Base-by-base conservation (phyloP, 176 grass and related monocot genomes). In the Hyparrhenia diplandra region DNA sequence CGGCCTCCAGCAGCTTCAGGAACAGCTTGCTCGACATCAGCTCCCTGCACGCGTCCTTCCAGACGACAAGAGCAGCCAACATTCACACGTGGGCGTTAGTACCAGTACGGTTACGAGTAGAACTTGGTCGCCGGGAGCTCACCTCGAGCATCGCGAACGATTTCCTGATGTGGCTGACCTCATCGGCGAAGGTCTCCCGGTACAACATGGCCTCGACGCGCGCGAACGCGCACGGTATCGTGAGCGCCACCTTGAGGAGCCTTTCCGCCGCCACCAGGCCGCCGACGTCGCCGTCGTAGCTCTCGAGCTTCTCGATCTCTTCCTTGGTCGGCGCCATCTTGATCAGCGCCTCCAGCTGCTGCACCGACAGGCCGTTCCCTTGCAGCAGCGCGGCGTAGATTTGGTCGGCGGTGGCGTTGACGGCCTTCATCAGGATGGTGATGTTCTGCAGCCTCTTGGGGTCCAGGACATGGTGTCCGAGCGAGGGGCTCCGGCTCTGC, bases 281-380 rank as follows among this genome's bases (percentile, higher is more conserved):
- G 46, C 54, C 71, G 40, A 83, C 58, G 39, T 89, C 86, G 78
- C 90, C 88, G 57, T 79, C 71, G 72, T 93, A 91, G 71, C 82
- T 69, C 34, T 69, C 68, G 27, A 98, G 83, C 67, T 93, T 95
- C 18, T 91, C 92, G 10, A 85, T 81, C 91, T 98, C 96, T 25
- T 98, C 96, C 69, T 91, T 89, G 31, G 86, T 95, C 30, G 90
- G 96, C 58, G 86, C 79, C 96, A 98, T 98, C 87, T 98, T 98
- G 58, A 89, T 89, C 23, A 98, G 86, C 0, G 90, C 92, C 75
- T 98, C 96, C 61, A 98, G 72, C 43, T 98, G 92, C 74, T 93
- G 92, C 63, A 81, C 88, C 12, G 86, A 88, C 82, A 98, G 83
- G 46, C 96, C 92, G 52, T 69, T 91, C 40, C 96, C 94, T 51